Conservation (phyloP, 2,329 filamentous ascomycete genomes). For the Biscogniauxia mediterranea region DNA sequence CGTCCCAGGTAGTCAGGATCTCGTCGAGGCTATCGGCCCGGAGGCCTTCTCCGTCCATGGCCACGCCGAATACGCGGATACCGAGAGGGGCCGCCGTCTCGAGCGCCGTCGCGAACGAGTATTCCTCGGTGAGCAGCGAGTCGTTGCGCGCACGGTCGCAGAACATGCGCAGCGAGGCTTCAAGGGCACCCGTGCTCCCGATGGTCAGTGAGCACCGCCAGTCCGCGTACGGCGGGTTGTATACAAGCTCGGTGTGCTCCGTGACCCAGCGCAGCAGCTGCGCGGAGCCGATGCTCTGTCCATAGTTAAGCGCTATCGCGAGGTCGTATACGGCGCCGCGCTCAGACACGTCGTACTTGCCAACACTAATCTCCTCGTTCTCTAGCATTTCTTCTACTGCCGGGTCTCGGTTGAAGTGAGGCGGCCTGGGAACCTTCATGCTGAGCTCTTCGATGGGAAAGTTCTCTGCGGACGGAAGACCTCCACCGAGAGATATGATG, state of each 20-base stretch:
- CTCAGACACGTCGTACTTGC: constrained; percentile 75
- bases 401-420: constrained; percentile 64
- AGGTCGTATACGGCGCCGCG: constrained; percentile 61
- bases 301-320: constrained; percentile 88
- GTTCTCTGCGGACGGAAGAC: constrained; percentile 82
- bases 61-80: constrained; percentile 48
- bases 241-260: constrained; percentile 92
- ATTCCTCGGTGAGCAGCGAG: constrained; percentile 81
- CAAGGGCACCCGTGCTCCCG: constrained; percentile 82
- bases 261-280: constrained; percentile 89
- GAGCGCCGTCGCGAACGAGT: constrained; percentile 76
- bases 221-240: constrained; percentile 82
- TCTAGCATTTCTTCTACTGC: background rate
- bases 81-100: constrained; percentile 57
- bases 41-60: constrained; percentile 54
- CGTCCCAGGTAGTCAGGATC: constrained; percentile 51
- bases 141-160: constrained; percentile 68
- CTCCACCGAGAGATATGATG: constrained; percentile 88
- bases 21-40: constrained; percentile 51
- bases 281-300: constrained; percentile 78
- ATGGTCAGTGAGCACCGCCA: constrained; percentile 83
- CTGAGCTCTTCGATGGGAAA: constrained; percentile 85
- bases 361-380: constrained; percentile 57
- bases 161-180: constrained; percentile 81
- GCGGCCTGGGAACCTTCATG: constrained; percentile 68